These are phyloP conservation scores for Naematelia encephala DNA, from an alignment of 768 basidiomycete genomes.

Conservation along the genomic window DNA sequence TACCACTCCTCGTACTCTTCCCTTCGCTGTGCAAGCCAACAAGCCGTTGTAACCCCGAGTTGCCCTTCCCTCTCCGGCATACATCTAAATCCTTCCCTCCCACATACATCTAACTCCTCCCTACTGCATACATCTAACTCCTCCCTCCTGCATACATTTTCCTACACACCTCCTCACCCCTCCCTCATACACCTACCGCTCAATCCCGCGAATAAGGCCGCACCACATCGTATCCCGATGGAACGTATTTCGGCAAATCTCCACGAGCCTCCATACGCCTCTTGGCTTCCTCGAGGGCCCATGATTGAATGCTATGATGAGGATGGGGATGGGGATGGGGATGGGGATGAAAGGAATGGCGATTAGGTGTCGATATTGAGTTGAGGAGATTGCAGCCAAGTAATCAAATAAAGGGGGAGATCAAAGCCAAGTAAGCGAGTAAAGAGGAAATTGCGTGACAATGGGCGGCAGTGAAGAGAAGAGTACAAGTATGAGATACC, in stretches of 20 bases:
- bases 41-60: no score
- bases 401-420: no score
- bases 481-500: no score
- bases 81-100: neutral
- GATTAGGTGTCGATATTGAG: conserved; percentile 5
- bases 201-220: neutral
- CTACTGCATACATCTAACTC: neutral
- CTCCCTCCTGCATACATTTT: neutral
- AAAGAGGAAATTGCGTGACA: no score
- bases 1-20: no score
- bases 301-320: conserved; percentile 71
- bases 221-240: conserved; percentile 39
- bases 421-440: no score
- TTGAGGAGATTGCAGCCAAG: neutral
- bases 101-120: no score
- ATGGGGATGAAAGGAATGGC: neutral
- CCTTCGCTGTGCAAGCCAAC: no score
- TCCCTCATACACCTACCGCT: neutral
- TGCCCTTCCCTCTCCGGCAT: neutral
- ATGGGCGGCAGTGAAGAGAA: no score
- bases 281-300: conserved; percentile 89
- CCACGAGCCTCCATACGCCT: conserved; percentile 87
- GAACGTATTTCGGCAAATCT: conserved; percentile 79
- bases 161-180: neutral
- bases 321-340: neutral